Percentiles rank a stretch among this genome's conserved stretches.
Conservation (phyloP, 768 basidiomycete species). For the Mycena epipterygia region DNA sequence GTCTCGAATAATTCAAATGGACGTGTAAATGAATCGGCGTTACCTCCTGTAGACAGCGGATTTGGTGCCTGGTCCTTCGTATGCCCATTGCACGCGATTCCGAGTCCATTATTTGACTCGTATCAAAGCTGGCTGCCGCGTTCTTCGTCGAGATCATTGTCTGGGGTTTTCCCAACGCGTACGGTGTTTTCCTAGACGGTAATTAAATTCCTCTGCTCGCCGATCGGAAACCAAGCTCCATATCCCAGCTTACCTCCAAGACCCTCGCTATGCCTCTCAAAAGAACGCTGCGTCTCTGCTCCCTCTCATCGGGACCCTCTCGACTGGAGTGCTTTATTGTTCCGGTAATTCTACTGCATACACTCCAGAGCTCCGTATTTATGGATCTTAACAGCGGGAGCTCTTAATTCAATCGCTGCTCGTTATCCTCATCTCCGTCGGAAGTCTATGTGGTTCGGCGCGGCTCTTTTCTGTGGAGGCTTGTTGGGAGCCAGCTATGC, state of each 20-base stretch:
- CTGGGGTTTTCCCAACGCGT: constrained; percentile 46
- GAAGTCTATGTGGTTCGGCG: constrained; percentile 41
- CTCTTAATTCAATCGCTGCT: constrained; percentile 39
- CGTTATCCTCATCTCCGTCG: constrained; percentile 40
- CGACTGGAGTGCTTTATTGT: constrained; percentile 44
- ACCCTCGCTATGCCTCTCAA: constrained; percentile 38
- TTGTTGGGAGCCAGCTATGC: constrained; percentile 45
- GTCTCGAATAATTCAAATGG: neutral
- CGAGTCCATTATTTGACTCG: neutral
- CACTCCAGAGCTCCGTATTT: no score
- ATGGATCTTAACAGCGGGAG: neutral
- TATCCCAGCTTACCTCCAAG: constrained; percentile 39
- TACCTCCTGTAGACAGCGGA: constrained; percentile 41
- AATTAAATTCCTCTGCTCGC: neutral
- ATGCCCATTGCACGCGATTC: neutral
- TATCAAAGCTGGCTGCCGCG: constrained; percentile 39
- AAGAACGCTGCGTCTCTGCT: constrained; percentile 39
- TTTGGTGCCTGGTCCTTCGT: constrained; percentile 44
- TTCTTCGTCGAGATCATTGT: constrained; percentile 44
- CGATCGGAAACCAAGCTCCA: neutral
- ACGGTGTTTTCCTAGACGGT: constrained; percentile 45
- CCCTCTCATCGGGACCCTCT: constrained; percentile 45
- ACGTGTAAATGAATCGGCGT: neutral
- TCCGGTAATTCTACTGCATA: neutral
- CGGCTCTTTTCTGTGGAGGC: constrained; percentile 37